phyloP scores from a whole-genome alignment of 768 basidiomycete genomes.

The Exsudoporus frostii region DNA sequence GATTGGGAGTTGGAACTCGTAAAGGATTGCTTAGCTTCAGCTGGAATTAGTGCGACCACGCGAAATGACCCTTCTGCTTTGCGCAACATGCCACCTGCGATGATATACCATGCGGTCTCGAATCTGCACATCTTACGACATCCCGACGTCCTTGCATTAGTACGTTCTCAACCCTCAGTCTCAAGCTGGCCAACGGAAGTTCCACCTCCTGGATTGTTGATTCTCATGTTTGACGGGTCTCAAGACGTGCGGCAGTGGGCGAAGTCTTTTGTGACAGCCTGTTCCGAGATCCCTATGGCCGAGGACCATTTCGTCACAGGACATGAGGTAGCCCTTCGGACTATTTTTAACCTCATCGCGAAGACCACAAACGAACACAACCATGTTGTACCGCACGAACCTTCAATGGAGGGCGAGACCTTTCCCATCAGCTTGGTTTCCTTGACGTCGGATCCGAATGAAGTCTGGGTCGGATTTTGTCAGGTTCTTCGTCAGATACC shows the following conservation, averaged over 20 bases:
- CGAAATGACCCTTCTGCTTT: conserved; percentile 29
- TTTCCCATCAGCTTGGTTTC: conserved; percentile 12
- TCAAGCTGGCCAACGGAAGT: conserved; percentile 55
- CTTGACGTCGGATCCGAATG: conserved; percentile 38
- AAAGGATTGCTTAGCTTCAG: conserved; percentile 42
- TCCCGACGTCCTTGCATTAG: conserved; percentile 38
- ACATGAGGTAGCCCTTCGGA: conserved; percentile 46
- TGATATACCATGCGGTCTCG: conserved; percentile 60
- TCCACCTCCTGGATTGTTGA: conserved; percentile 58
- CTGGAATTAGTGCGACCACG: conserved; percentile 18
- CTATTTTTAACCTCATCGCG: conserved; percentile 31
- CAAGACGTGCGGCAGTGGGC: conserved; percentile 60
- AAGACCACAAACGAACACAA: conserved; percentile 7
- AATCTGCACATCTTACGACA: conserved; percentile 59
- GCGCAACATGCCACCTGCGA: conserved; percentile 44
- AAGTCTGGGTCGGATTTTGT: conserved; percentile 52
- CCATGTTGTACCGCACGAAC: background rate
- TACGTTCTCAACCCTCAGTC: conserved; percentile 25
- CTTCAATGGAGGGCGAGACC: conserved; percentile 2
- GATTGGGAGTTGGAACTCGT: conserved; percentile 61
- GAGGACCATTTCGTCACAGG: conserved; percentile 44
- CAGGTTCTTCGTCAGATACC: conserved; percentile 55
- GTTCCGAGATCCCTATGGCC: conserved; percentile 43
- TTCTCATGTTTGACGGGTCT: conserved; percentile 53
- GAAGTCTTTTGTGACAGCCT: conserved; percentile 39